Evolutionary conservation across 2,329 filamentous ascomycete species (phyloP).

Genomic region (Plenodomus tracheiphilus): DNA sequence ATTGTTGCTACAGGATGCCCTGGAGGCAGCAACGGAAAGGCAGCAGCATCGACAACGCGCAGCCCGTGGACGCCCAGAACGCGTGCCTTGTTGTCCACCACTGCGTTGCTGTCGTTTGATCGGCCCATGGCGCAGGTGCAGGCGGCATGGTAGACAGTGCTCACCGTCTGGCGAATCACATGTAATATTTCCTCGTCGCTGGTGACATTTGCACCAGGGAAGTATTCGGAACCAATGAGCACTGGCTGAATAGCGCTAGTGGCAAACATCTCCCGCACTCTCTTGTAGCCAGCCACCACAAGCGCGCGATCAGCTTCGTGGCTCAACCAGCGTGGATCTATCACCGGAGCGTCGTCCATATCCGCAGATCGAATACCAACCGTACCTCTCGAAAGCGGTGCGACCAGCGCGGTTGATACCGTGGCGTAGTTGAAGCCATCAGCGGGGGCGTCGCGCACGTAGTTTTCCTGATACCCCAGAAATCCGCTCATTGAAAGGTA

Average conservation of each 20-base stretch:
- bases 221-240: slow-evolving; percentile 21
- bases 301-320: slow-evolving; percentile 36
- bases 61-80: slow-evolving; percentile 40
- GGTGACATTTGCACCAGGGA: slow-evolving; percentile 25
- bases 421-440: slow-evolving; percentile 38
- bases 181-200: slow-evolving; percentile 33
- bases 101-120: slow-evolving; percentile 33
- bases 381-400: slow-evolving; percentile 41
- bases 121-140: slow-evolving; percentile 37
- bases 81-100: slow-evolving; percentile 38
- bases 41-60: slow-evolving; percentile 41
- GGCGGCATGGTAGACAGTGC: slow-evolving; percentile 28
- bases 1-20: slow-evolving; percentile 32
- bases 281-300: slow-evolving; percentile 35
- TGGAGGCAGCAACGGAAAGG: slow-evolving; percentile 40
- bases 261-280: slow-evolving; percentile 33
- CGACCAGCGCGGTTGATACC: slow-evolving; percentile 34
- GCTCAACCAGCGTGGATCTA: slow-evolving; percentile 45
- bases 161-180: slow-evolving; percentile 15
- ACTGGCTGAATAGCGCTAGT: slow-evolving; percentile 20
- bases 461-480: slow-evolving; percentile 20
- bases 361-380: slow-evolving; percentile 38
- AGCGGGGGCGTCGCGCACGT: slow-evolving; percentile 23
- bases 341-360: slow-evolving; percentile 28
- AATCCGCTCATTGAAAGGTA: slow-evolving; percentile 19